Evolutionary conservation across 176 grass and related monocot species (phyloP).

Genomic region (Oryza glaberrima): DNA sequence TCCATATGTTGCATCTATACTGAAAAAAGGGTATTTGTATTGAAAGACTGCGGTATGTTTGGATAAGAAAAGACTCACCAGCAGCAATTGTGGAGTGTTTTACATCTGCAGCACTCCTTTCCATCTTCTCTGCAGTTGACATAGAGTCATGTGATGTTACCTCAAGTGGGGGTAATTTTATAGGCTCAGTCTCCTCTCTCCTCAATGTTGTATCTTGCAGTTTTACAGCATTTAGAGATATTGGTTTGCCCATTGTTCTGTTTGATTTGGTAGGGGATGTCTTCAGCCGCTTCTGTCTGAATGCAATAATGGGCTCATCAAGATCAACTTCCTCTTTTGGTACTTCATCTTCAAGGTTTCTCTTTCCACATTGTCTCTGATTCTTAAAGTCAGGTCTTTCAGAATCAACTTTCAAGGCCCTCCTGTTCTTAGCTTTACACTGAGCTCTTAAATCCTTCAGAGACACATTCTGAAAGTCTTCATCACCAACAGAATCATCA

Average conservation of each 20-base stretch:
- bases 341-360: conserved; percentile 22
- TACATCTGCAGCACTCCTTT: conserved; percentile 9
- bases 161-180: conserved; percentile 14
- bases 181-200: neutral
- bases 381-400: conserved; percentile 22
- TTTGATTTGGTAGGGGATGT: conserved; percentile 34
- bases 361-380: conserved; percentile 4
- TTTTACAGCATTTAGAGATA: conserved; percentile 12
- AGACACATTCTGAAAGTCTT: conserved; percentile 34
- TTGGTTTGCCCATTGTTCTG: conserved; percentile 13
- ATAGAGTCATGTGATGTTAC: neutral
- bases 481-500: conserved; percentile 20
- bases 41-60: conserved; percentile 13
- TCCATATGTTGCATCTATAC: conserved; percentile 14
- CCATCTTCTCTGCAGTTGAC: neutral
- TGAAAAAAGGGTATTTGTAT: conserved; percentile 1
- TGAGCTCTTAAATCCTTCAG: conserved; percentile 57
- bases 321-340: conserved; percentile 51
- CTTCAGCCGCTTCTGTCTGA: conserved; percentile 53
- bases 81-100: conserved; percentile 27
- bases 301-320: conserved; percentile 58
- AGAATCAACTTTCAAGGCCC: conserved; percentile 32
- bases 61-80: conserved; percentile 42
- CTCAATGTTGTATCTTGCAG: conserved; percentile 22
- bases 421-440: conserved; percentile 52